A percentile compares a stretch with the other conserved stretches of the same genome.
These are phyloP conservation scores for Mycena floridula DNA, from an alignment of 768 basidiomycete species.

Conservation along the genomic window DNA sequence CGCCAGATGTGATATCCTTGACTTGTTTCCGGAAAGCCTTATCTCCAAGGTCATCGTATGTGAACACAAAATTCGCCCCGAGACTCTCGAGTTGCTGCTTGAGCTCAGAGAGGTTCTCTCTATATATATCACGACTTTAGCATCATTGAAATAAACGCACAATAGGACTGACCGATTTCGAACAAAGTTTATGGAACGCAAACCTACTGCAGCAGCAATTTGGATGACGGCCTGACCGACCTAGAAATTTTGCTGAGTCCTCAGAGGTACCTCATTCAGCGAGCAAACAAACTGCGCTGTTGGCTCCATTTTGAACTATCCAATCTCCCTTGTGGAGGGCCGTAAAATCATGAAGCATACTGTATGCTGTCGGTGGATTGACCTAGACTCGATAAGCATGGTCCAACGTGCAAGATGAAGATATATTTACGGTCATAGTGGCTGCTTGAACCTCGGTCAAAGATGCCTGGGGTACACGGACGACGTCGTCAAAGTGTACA, in stretches of 20 bases:
- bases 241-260: slow-evolving; percentile 23
- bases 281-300: slow-evolving; percentile 60
- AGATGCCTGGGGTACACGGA: slow-evolving; percentile 46
- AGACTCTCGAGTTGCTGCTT: slow-evolving; percentile 46
- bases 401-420: neutral
- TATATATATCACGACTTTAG: no score
- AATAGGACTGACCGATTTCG: slow-evolving; percentile 50
- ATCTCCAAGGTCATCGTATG: slow-evolving; percentile 68
- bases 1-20: slow-evolving; percentile 55
- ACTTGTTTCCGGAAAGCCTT: slow-evolving; percentile 46
- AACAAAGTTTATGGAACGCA: slow-evolving; percentile 80
- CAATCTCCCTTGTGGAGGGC: slow-evolving; percentile 63
- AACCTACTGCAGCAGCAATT: slow-evolving; percentile 63
- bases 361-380: slow-evolving; percentile 80
- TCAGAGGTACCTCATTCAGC: neutral
- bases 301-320: slow-evolving; percentile 83
- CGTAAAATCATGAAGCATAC: slow-evolving; percentile 72
- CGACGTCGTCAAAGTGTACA: slow-evolving; percentile 47
- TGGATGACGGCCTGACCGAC: slow-evolving; percentile 86
- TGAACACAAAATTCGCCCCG: slow-evolving; percentile 73
- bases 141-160: neutral
- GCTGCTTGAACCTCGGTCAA: slow-evolving; percentile 65
- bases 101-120: slow-evolving; percentile 47
- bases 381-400: slow-evolving; percentile 50
- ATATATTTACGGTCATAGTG: slow-evolving; percentile 55